Conservation (phyloP, 305 asterid species). For the Stenogyne calaminthoides region DNA sequence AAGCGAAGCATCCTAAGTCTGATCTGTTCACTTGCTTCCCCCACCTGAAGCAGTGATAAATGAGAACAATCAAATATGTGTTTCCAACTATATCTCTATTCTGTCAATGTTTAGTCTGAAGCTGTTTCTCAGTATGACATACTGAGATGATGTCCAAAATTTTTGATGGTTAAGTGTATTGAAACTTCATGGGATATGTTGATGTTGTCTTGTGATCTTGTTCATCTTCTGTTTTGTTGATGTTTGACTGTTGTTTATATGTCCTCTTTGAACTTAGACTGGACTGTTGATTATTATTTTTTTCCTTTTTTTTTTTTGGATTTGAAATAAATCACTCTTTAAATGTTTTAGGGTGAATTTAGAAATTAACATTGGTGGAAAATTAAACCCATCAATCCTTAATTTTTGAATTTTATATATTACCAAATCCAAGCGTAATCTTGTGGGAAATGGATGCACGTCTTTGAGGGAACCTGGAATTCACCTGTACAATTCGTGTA, state of each 20-base stretch:
- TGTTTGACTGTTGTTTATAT: not conserved
- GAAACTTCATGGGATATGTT: conserved; percentile 42
- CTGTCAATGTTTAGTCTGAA: conserved; percentile 43
- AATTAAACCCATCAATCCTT: too few relatives aligned
- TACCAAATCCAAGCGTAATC: too few relatives aligned
- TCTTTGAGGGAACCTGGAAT: not conserved
- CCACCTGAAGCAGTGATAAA: conserved; percentile 60
- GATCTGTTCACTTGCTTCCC: conserved; percentile 71
- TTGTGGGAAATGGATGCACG: too few relatives aligned
- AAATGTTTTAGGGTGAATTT: too few relatives aligned
- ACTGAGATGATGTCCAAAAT: conserved; percentile 42
- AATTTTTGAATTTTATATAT: too few relatives aligned
- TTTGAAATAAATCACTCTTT: not conserved
- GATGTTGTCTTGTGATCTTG: conserved; percentile 23
- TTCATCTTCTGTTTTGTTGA: not conserved
- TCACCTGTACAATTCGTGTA: too few relatives aligned
- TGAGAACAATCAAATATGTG: conserved; percentile 15
- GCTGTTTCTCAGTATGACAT: conserved; percentile 36
- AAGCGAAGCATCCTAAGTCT: conserved; percentile 80
- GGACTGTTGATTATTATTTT: not conserved
- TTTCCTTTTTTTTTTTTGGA: too few relatives aligned
- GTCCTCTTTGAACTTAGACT: not conserved
- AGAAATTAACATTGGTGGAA: too few relatives aligned
- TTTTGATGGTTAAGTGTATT: conserved; percentile 49
- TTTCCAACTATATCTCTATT: conserved; percentile 38